A percentile compares a stretch with the other conserved stretches of the same genome.
Evolutionary conservation across 805 yeast species (phyloP).

Genomic region (Yamadazyma philogaea): DNA sequence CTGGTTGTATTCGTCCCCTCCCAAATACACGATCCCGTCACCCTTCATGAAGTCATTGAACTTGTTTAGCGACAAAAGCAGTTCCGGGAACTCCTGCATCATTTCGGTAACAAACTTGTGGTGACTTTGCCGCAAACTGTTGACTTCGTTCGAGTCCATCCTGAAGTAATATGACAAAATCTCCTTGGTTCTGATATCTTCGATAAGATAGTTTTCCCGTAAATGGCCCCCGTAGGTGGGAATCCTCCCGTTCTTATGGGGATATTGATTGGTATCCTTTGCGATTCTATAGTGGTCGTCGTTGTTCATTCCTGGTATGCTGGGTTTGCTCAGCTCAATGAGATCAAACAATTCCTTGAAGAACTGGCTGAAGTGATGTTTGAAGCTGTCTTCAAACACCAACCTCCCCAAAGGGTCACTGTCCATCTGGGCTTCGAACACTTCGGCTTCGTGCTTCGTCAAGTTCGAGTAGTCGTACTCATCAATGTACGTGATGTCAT

Average conservation of each 20-base stretch:
- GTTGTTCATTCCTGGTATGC: constrained; percentile 20
- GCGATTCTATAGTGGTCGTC: constrained; percentile 25
- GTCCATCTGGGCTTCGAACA: neutral
- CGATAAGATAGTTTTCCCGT: constrained; percentile 29
- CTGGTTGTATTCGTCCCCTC: constrained; percentile 35
- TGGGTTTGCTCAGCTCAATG: constrained; percentile 23
- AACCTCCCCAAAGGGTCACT: constrained; percentile 7
- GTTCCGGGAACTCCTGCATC: constrained; percentile 22
- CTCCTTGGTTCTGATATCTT: constrained; percentile 27
- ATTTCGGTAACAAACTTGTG: constrained; percentile 18
- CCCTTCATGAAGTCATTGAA: constrained; percentile 32
- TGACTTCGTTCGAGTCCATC: constrained; percentile 19
- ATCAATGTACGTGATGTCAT: constrained; percentile 6
- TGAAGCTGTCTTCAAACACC: constrained; percentile 11
- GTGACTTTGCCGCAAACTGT: constrained; percentile 22
- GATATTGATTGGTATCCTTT: constrained; percentile 16
- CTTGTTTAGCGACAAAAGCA: constrained; percentile 18
- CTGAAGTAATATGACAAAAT: constrained; percentile 22
- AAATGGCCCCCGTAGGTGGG: constrained; percentile 34
- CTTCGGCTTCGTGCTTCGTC: neutral
- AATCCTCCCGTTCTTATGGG: constrained; percentile 24
- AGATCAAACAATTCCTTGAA: constrained; percentile 18
- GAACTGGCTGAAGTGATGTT: constrained; percentile 13
- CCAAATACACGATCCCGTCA: constrained; percentile 39
- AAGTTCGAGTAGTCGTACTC: constrained; percentile 12